phyloP scores from a whole-genome alignment of 129 eudicot genomes.

The Tagetes patula region DNA sequence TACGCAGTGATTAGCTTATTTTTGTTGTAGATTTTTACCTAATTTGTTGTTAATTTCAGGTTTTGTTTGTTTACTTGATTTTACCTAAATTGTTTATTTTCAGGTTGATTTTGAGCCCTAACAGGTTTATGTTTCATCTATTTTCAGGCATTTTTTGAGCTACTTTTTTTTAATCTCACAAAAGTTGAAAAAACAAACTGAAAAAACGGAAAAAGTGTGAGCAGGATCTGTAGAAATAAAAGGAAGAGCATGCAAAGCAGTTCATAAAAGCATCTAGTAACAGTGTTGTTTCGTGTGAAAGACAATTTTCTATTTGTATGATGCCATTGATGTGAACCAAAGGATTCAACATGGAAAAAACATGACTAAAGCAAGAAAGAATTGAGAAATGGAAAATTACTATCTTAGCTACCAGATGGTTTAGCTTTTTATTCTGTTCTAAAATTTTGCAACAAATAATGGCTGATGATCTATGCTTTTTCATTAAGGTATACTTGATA shows the following conservation, averaged over 20 bases:
- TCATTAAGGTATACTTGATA: slow-evolving; percentile 54
- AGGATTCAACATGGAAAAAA: slow-evolving; percentile 32
- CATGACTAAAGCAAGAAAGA: slow-evolving; percentile 48
- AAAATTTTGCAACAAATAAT: slow-evolving; percentile 31
- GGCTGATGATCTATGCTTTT: slow-evolving; percentile 52
- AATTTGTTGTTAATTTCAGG: slow-evolving; percentile 16
- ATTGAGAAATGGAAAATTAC: slow-evolving; percentile 38
- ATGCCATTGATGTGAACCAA: slow-evolving; percentile 4
- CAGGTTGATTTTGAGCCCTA: slow-evolving; percentile 17
- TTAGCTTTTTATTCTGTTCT: slow-evolving; percentile 30
- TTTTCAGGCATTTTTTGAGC: slow-evolving; percentile 18
- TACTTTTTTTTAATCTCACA: background rate
- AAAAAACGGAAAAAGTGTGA: slow-evolving; percentile 16
- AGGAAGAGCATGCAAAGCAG: slow-evolving; percentile 26
- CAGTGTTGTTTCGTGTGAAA: slow-evolving; percentile 38
- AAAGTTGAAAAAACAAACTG: background rate
- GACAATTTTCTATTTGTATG: slow-evolving; percentile 22
- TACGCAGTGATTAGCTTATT: slow-evolving; percentile 2
- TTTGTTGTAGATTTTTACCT: background rate
- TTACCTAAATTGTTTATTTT: slow-evolving; percentile 1
- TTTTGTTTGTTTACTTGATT: slow-evolving; percentile 10
- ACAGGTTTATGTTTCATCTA: slow-evolving; percentile 5
- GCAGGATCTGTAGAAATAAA: slow-evolving; percentile 26
- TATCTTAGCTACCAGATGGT: slow-evolving; percentile 29
- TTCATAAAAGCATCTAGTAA: slow-evolving; percentile 23